Conservation (phyloP, 1,284 basidiomycete genomes). For the Hypsizygus ulmarius region DNA sequence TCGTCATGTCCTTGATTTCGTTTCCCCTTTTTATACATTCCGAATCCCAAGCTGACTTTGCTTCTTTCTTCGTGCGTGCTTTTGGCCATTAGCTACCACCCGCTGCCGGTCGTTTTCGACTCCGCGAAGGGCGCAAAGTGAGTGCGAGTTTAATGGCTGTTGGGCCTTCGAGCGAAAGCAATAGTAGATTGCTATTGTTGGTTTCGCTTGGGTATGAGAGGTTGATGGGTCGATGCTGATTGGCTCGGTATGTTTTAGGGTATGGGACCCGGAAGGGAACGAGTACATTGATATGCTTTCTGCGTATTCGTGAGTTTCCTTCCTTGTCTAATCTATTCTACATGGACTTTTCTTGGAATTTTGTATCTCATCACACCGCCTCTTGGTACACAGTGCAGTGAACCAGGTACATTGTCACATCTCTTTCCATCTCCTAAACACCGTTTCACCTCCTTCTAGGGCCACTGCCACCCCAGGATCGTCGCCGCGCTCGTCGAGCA, state of each 20-base stretch:
- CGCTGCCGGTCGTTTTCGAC: constrained; percentile 93
- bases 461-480: constrained; percentile 94
- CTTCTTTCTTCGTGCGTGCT: constrained; percentile 27
- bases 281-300: constrained; percentile 97
- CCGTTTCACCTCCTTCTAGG: constrained; percentile 40
- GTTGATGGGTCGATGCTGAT: constrained; percentile 13
- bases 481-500: constrained; percentile 82
- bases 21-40: neutral
- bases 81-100: constrained; percentile 83
- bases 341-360: constrained; percentile 52
- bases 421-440: neutral
- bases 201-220: too few species aligned
- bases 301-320: constrained; percentile 83
- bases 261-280: constrained; percentile 94
- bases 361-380: constrained; percentile 3
- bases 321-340: constrained; percentile 11
- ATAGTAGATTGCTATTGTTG: too few species aligned
- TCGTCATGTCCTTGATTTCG: constrained; percentile 3
- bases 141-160: constrained; percentile 37
- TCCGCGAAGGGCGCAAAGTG: constrained; percentile 86
- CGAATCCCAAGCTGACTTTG: constrained; percentile 12
- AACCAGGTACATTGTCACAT: constrained; percentile 73
- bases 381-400: constrained; percentile 58
- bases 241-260: constrained; percentile 45
- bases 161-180: too few species aligned